Percentiles rank a stretch among this genome's conserved stretches.
phyloP scores from a whole-genome alignment of 345 rosid species.

The Eucalyptus viminalis region DNA sequence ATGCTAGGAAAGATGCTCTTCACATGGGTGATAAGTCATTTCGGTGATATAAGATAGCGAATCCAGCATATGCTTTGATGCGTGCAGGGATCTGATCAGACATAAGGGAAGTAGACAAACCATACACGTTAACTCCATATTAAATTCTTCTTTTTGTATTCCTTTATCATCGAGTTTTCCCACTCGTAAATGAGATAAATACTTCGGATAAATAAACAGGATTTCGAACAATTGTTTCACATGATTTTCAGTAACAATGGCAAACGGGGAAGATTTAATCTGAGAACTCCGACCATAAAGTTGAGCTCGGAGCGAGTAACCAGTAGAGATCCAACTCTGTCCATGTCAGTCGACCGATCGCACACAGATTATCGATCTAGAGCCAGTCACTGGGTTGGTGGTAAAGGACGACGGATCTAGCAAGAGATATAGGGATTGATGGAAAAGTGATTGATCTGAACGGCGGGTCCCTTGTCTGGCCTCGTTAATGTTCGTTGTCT shows the following conservation, averaged over 20 bases:
- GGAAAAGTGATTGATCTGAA: neutral
- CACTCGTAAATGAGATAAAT: neutral
- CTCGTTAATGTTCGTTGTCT: neutral
- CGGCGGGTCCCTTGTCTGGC: neutral
- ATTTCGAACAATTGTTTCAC: neutral
- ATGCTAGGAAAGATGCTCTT: neutral
- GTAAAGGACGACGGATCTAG: neutral
- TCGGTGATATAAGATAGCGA: neutral
- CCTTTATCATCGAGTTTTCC: neutral
- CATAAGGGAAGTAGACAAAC: neutral
- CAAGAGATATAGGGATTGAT: neutral
- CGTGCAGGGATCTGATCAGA: neutral
- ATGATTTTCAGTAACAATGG: neutral
- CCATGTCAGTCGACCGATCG: neutral
- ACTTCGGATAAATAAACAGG: neutral
- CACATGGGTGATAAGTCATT: neutral
- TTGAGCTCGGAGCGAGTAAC: neutral
- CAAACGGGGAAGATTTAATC: neutral
- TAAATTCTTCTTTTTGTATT: neutral
- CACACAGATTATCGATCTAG: neutral
- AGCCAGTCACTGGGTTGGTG: neutral
- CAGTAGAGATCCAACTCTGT: neutral
- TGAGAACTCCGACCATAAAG: neutral
- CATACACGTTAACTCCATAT: neutral
- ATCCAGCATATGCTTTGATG: neutral